Evolutionary conservation across 306 rosid genomes (phyloP).

Genomic region (Acacia melanoxylon): DNA sequence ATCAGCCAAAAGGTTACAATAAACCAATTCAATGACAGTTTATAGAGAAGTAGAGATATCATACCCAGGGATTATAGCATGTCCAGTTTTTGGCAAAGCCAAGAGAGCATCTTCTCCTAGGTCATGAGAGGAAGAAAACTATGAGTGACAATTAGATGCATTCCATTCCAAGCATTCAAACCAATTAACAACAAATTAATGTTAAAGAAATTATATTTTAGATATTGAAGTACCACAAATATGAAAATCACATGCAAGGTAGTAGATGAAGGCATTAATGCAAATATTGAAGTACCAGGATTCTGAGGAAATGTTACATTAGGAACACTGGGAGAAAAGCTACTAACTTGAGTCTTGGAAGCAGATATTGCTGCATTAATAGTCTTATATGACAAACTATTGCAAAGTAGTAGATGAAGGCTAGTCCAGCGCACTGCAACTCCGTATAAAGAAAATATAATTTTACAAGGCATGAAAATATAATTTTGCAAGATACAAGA

Average conservation of each 20-base stretch:
- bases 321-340: conserved; percentile 74
- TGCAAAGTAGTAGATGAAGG: background rate
- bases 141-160: conserved; percentile 17
- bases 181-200: background rate
- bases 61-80: conserved; percentile 77
- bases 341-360: conserved; percentile 54
- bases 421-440: background rate
- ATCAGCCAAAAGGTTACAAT: too few species aligned
- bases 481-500: background rate
- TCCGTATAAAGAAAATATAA: background rate
- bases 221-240: conserved; percentile 55
- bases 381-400: conserved; percentile 26
- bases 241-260: conserved; percentile 72
- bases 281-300: too few species aligned
- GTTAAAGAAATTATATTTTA: background rate
- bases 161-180: background rate
- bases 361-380: conserved; percentile 55
- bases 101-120: conserved; percentile 65
- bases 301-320: conserved; percentile 43
- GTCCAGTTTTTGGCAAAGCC: conserved; percentile 77
- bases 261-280: too few species aligned
- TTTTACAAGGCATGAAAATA: background rate
- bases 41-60: conserved; percentile 1
- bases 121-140: conserved; percentile 21
- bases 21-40: conserved; percentile 5